Evolutionary conservation across 192 early-diverging fungal species (phyloP), one percentile per base, ranked within the genome.

Genomic region (Mortierella claussenii): DNA sequence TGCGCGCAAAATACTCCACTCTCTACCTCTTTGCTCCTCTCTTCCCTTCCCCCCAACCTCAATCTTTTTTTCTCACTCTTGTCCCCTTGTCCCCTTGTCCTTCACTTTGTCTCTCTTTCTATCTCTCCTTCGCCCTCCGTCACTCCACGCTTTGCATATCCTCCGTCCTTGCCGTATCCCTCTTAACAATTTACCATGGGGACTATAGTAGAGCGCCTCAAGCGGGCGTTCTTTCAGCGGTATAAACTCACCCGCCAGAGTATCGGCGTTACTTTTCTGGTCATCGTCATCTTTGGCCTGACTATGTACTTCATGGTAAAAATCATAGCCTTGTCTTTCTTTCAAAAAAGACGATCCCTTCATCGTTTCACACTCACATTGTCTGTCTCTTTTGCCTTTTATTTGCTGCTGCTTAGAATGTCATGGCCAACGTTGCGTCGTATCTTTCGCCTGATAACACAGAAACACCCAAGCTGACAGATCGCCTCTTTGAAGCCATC

Each of bases 371-470:
- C n/a, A n/a, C n/a, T n/a, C n/a, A n/a, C n/a, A n/a, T 55, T 55
- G 1, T 17, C 37, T 30, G n/a, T 31, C 32, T n/a, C 17, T 32
- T 54, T 34, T 20, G 21, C 15, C 4, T n/a, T 30, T n/a, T n/a
- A n/a, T n/a, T n/a, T n/a, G n/a, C n/a, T n/a, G n/a, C n/a, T n/a
- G 2, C 11, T 2, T 56, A 76, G 88, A 86, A 87, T 66, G 84
- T 89, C 40, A 83, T 87, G 83, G 89, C 89, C 43, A 90, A 89
- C 51, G 75, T 88, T 8, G 89, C 89, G 0, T 86, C 85, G 23
- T 79, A 85, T 62, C 82, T 86, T 46, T 85, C 83, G 68, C 73
- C 64, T 9, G 59, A 76, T 53, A 76, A 76, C 30, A 65, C 70
- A 4, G 27, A 42, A 24, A 65, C 23, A 0, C 65, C 57, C 11